Evolutionary conservation across 2,329 filamentous ascomycete species (phyloP).

Genomic region (Aspergillus japonicus): DNA sequence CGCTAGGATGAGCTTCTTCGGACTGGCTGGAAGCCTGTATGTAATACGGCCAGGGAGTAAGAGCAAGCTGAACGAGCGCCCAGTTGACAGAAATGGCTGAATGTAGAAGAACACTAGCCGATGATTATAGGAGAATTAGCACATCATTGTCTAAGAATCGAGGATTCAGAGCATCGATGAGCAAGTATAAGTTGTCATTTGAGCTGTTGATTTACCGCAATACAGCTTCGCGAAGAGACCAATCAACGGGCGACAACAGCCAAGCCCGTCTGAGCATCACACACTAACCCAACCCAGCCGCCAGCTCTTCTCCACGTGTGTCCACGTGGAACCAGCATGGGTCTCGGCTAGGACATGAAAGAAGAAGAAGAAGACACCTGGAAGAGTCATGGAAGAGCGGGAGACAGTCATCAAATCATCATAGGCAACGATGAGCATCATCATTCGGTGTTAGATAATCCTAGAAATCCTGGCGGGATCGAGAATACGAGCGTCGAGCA

Average conservation of each 20-base stretch:
- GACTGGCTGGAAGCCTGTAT: not conserved
- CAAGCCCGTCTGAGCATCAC: constrained; percentile 8
- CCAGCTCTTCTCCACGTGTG: constrained; percentile 32
- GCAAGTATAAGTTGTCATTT: not conserved
- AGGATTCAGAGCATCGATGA: no score
- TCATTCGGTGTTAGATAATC: not conserved
- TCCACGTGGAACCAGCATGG: constrained; percentile 37
- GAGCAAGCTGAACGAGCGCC: not conserved
- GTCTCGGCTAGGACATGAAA: constrained; percentile 19
- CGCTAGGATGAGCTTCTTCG: not conserved
- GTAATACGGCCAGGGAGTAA: not conserved
- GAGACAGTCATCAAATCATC: not conserved
- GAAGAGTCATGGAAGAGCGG: constrained; percentile 26
- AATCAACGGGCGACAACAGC: constrained; percentile 7
- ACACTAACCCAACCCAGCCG: constrained; percentile 1
- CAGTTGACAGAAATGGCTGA: not conserved
- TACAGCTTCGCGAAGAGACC: not conserved
- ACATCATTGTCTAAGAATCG: not conserved
- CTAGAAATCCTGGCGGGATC: not conserved
- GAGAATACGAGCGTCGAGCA: constrained; percentile 8
- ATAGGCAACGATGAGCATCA: not conserved
- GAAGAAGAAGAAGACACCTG: constrained; percentile 24
- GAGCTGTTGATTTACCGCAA: not conserved
- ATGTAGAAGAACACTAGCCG: no score
- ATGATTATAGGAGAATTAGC: not conserved